Percentiles rank a stretch among this genome's conserved stretches.
phyloP scores from a whole-genome alignment of 2,329 filamentous ascomycete species.

The Venturia effusa region DNA sequence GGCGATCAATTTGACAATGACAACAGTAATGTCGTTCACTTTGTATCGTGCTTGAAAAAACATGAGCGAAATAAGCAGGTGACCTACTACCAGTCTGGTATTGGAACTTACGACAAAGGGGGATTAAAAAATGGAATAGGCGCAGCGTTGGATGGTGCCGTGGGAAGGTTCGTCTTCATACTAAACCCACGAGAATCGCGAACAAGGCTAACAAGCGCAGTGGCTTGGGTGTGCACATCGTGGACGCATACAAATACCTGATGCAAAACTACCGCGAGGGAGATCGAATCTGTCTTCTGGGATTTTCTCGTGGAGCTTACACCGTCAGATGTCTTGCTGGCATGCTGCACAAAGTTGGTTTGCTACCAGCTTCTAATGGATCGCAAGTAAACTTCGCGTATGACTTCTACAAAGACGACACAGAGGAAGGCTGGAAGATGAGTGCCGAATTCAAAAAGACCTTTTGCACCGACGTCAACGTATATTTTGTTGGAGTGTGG shows the following conservation, averaged over 20 bases:
- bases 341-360: constrained; percentile 34
- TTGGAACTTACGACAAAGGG: constrained; percentile 33
- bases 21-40: constrained; percentile 23
- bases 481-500: constrained; percentile 35
- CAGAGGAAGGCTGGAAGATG: constrained; percentile 28
- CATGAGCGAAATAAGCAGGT: constrained; percentile 26
- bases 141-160: constrained; percentile 32
- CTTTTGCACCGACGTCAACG: constrained; percentile 32
- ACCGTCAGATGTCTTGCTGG: constrained; percentile 31
- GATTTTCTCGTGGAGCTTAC: constrained; percentile 30
- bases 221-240: constrained; percentile 29
- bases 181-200: not conserved
- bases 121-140: constrained; percentile 29
- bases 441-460: constrained; percentile 33
- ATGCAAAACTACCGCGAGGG: constrained; percentile 29
- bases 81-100: constrained; percentile 35
- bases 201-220: not conserved
- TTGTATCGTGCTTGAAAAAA: constrained; percentile 34
- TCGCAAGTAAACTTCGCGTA: constrained; percentile 34
- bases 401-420: constrained; percentile 33
- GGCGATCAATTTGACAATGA: constrained; percentile 34
- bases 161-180: constrained; percentile 18
- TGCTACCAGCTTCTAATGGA: constrained; percentile 23
- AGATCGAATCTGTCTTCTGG: constrained; percentile 28
- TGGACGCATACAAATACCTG: constrained; percentile 29